Evolutionary conservation across 768 basidiomycete genomes (phyloP), one percentile per base, ranked within the genome.

Genomic region (Tulasnella sp.): DNA sequence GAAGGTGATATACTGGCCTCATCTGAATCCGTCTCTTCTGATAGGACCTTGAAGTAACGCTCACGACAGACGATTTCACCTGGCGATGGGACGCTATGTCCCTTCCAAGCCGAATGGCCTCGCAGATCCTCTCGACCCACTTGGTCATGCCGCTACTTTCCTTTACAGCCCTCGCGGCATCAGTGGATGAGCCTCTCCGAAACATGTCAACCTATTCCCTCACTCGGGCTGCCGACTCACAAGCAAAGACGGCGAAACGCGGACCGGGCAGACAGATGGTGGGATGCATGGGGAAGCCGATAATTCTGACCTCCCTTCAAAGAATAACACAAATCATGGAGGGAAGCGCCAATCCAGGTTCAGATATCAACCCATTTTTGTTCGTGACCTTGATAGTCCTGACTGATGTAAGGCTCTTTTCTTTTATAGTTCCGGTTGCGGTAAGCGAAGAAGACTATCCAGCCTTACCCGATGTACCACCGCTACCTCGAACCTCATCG

Each of bases 1-100:
- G n/a, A n/a, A n/a, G 53, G 21, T 23, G 10, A 41, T 24, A 15
- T 15, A 56, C n/a, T 3, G 2, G 3, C 13, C 3, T 53, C 7
- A 23, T 24, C n/a, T n/a, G n/a, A n/a, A n/a, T n/a, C n/a, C 11
- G n/a, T 1, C 13, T 17, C 10, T 3, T 44, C n/a, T n/a, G 19
- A 17, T 42, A 61, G 60, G 60, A 61, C 34, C 53, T 61, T 7
- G 60, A 61, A 42, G 53, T 61, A 2, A 47, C 27, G 13, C 3
- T 58, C 13, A 53, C 3, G 30, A 27, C 29, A 19, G 41, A 17
- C 23, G 47, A 56, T 9, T 56, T 43, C 32, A 29, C 23, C 17
- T 61, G 60, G 60, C 34, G 51, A 32, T 61, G 60, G 60, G 60
- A 61, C 13, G 51, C 29, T 27, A 56, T 61, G 56, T 56, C 53